These are phyloP conservation scores for Fusarium sp. DNA, from an alignment of 2,329 filamentous ascomycete species.

Conservation along the genomic window DNA sequence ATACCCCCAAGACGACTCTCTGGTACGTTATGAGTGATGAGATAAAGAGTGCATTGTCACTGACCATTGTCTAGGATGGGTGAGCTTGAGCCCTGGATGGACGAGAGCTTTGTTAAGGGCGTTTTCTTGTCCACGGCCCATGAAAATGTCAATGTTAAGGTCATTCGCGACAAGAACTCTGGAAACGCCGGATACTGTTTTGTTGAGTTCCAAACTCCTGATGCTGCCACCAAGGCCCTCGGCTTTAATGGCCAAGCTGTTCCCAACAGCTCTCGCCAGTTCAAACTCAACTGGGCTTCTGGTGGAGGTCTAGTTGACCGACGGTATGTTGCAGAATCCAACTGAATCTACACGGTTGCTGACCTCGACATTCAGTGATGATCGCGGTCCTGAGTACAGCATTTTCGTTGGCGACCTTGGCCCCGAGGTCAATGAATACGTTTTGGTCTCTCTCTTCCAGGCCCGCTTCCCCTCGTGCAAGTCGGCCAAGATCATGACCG, in stretches of 20 bases:
- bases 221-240: constrained; percentile 92
- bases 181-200: constrained; percentile 99
- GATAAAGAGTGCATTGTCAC: neutral
- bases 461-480: constrained; percentile 97
- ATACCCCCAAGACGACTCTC: constrained; percentile 66
- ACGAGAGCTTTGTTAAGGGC: constrained; percentile 97
- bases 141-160: constrained; percentile 97
- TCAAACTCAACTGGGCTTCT: constrained; percentile 99
- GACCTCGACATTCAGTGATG: constrained; percentile 69
- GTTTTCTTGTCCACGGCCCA: constrained; percentile 89
- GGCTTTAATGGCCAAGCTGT: constrained; percentile 87
- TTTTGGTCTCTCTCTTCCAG: constrained; percentile 96
- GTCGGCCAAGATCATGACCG: constrained; percentile 99
- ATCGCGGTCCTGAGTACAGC: constrained; percentile 93
- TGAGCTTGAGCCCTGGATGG: constrained; percentile 98
- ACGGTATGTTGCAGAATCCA: constrained; percentile 64
- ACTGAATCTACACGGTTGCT: neutral
- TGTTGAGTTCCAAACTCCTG: constrained; percentile 86
- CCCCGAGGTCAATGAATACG: constrained; percentile 98
- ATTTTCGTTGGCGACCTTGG: constrained; percentile 99
- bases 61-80: constrained; percentile 80
- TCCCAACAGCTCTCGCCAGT: constrained; percentile 91
- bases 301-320: constrained; percentile 95
- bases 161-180: constrained; percentile 99
- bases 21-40: constrained; percentile 54